phyloP scores from a whole-genome alignment of 345 rosid genomes.

The Rhizophora mangle region DNA sequence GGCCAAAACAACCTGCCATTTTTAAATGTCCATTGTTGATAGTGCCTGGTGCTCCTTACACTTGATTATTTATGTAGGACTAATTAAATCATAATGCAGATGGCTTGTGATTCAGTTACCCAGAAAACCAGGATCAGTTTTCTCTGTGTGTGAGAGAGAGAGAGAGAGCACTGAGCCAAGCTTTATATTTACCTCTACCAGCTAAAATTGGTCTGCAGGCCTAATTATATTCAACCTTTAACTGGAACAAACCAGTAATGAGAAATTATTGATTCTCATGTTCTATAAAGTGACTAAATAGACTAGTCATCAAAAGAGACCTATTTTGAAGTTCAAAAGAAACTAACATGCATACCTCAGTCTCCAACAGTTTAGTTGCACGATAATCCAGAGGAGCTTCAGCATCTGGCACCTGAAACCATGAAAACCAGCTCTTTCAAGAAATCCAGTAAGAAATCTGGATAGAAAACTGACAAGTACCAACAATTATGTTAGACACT shows the following conservation, averaged over 20 bases:
- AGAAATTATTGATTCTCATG: not conserved
- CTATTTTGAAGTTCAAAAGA: not conserved
- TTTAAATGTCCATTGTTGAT: too few relatives aligned
- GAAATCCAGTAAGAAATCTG: not conserved
- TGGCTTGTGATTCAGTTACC: too few relatives aligned
- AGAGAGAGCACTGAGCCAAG: too few relatives aligned
- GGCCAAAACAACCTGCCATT: too few relatives aligned
- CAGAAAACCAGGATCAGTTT: too few relatives aligned
- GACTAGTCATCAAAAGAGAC: not conserved
- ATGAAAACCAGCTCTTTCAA: slow-evolving; percentile 13
- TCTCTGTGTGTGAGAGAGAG: too few relatives aligned
- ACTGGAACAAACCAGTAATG: not conserved
- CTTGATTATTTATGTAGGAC: too few relatives aligned
- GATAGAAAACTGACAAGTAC: not conserved
- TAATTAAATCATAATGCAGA: too few relatives aligned
- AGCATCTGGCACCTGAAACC: slow-evolving; percentile 46
- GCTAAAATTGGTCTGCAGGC: not conserved
- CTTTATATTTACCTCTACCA: too few relatives aligned
- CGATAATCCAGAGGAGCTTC: slow-evolving; percentile 39
- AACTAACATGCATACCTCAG: slow-evolving; percentile 44
- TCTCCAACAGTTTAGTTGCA: slow-evolving; percentile 30
- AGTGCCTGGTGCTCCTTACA: too few relatives aligned
- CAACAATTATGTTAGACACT: not conserved
- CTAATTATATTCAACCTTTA: not conserved
- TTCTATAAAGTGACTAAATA: too few relatives aligned